Base-by-base conservation (phyloP, 2,329 filamentous ascomycete species). In the Alternaria sp. region DNA sequence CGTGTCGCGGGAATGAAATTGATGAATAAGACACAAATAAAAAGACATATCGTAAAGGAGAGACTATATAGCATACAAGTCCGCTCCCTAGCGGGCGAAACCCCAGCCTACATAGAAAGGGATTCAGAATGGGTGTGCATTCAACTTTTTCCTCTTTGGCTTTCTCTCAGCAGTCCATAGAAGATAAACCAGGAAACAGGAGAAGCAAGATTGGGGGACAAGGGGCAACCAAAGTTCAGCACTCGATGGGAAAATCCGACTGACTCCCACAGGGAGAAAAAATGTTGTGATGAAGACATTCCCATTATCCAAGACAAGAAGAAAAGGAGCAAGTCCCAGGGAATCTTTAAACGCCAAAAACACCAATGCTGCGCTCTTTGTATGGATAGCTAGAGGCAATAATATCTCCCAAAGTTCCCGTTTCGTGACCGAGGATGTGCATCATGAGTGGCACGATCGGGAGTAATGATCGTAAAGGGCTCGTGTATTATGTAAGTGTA, bases 301-400 rank as follows among this genome's bases (percentile, higher is more conserved):
- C 28, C 48, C 59, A 54, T 63, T 63, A 59, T 58, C 65, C 59
- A 64, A 58, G 30, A 63, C 49, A 50, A 63, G 44, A 53, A 36
- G 44, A 27, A 58, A 25, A 43, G 55, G 46, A 36, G 65, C 59
- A 64, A 67, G 59, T 54, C 65, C 67, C 68, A 70, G 66, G 66
- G 67, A 71, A 72, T 71, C 63, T 69, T 69, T 56, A 64, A 74
- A 76, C 74, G 69, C 75, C 74, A 45, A 59, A 68, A 71, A 78
- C 75, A 73, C 75, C 75, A 66, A 78, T 78, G 75, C 75, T 77
- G 74, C 72, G 73, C 74, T 76, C 74, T 74, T 52, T 60, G 45
- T 67, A 63, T 65, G 66, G 67, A 72, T 74, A 70, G 65, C 64
- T 67, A 75, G 74, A 78, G 73, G 71, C 73, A 74, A 76, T 74